phyloP scores from a whole-genome alignment of 129 eudicot genomes.

The Tanacetum coccineum region DNA sequence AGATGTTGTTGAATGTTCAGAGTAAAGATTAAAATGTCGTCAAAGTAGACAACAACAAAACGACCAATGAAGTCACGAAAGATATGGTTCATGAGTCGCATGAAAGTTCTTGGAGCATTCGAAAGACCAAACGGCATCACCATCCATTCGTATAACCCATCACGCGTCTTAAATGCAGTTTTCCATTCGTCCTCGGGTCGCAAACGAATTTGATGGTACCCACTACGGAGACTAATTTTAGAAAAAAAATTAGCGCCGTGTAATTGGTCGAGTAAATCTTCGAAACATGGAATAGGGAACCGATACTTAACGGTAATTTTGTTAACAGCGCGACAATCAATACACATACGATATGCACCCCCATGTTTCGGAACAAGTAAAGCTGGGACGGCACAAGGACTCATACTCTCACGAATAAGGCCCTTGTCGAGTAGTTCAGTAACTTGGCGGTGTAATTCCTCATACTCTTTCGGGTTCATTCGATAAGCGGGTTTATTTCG shows the following conservation, averaged over 20 bases:
- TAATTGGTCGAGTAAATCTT: neutral
- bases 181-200: neutral
- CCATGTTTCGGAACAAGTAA: neutral
- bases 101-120: no score
- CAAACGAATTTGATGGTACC: neutral
- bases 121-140: no score
- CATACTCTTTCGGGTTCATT: neutral
- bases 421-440: neutral
- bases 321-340: neutral
- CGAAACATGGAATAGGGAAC: neutral
- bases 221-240: neutral
- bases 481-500: neutral
- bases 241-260: neutral
- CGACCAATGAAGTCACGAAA: no score
- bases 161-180: no score
- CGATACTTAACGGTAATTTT: neutral
- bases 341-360: neutral
- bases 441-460: neutral
- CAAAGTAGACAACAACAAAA: neutral
- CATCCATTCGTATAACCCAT: no score
- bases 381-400: neutral
- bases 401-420: neutral
- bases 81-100: no score
- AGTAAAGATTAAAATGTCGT: neutral
- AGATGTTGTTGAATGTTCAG: neutral